Percentiles rank a stretch among this genome's conserved stretches.
Evolutionary conservation across 2,329 filamentous ascomycete species (phyloP).

Genomic region (Talaromyces atroroseus): DNA sequence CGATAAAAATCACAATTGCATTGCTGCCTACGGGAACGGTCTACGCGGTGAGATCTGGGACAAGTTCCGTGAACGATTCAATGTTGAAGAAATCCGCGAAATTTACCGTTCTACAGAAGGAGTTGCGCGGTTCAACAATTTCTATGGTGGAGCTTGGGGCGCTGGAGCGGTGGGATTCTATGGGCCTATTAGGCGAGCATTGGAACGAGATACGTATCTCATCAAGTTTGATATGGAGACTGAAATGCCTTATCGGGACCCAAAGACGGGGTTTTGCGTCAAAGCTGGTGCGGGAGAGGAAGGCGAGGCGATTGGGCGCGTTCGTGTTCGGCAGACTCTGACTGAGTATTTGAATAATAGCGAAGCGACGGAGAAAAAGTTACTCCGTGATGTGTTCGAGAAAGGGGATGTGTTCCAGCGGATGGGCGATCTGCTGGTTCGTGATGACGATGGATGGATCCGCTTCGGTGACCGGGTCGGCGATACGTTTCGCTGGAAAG

Average conservation of each 20-base stretch:
- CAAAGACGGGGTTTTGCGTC: constrained; percentile 41
- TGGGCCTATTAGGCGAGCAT: constrained; percentile 34
- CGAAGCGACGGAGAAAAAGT: constrained; percentile 41
- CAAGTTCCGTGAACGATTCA: constrained; percentile 50
- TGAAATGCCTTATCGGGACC: constrained; percentile 39
- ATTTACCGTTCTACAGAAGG: constrained; percentile 47
- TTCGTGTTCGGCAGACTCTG: constrained; percentile 35
- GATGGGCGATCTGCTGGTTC: constrained; percentile 42
- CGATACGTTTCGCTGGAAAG: constrained; percentile 65
- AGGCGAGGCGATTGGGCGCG: constrained; percentile 43
- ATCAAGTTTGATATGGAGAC: constrained; percentile 40
- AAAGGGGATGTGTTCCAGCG: constrained; percentile 44
- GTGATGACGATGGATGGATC: constrained; percentile 39
- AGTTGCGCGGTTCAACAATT: constrained; percentile 43
- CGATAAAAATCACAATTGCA: constrained; percentile 41
- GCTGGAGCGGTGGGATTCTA: constrained; percentile 42
- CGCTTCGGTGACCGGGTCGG: constrained; percentile 42
- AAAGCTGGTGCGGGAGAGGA: constrained; percentile 34
- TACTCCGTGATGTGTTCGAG: constrained; percentile 40
- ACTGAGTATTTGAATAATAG: constrained; percentile 40
- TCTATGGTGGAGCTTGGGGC: constrained; percentile 35
- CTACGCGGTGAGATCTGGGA: constrained; percentile 47
- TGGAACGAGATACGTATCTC: constrained; percentile 41
- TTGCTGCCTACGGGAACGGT: constrained; percentile 45
- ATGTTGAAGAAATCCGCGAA: constrained; percentile 42